phyloP scores from a whole-genome alignment of 495 filamentous ascomycete genomes.

The Hypoxylon lienhwacheense region DNA sequence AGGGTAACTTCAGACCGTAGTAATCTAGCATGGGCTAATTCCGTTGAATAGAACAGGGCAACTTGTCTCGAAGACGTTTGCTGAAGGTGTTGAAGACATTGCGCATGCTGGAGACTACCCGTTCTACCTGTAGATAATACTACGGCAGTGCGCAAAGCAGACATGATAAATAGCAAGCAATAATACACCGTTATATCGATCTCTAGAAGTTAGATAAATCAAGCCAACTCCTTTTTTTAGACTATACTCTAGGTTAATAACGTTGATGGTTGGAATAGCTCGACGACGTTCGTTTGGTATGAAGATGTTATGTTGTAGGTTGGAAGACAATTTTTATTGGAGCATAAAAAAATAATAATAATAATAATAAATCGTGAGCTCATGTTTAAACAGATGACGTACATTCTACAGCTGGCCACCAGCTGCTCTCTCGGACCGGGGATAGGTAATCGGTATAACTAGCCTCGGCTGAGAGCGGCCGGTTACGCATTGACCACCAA shows the following conservation, averaged over 20 bases:
- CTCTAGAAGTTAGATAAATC: too few species aligned
- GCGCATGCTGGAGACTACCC: constrained; percentile 12
- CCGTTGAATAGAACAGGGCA: background rate
- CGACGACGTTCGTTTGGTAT: background rate
- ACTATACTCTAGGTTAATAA: too few species aligned
- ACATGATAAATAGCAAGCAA: constrained; percentile 5
- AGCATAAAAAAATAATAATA: too few species aligned
- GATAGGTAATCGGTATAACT: too few species aligned
- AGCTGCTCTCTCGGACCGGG: too few species aligned
- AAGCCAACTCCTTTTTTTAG: too few species aligned
- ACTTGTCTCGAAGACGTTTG: constrained; percentile 9
- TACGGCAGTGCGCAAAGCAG: constrained; percentile 5
- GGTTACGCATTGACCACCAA: constrained; percentile 1
- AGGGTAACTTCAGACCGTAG: background rate
- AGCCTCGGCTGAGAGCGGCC: constrained; percentile 4
- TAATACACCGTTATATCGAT: too few species aligned
- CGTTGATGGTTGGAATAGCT: too few species aligned
- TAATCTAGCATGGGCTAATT: background rate
- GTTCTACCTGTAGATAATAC: constrained; percentile 7
- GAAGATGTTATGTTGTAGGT: background rate
- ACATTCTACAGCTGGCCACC: background rate
- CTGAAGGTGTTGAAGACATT: constrained; percentile 25
- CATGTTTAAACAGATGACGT: too few species aligned
- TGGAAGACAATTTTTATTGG: background rate
- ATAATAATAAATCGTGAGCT: too few species aligned